Evolutionary conservation across 2,329 filamentous ascomycete species (phyloP).

Genomic region (Alternaria ethzedia): DNA sequence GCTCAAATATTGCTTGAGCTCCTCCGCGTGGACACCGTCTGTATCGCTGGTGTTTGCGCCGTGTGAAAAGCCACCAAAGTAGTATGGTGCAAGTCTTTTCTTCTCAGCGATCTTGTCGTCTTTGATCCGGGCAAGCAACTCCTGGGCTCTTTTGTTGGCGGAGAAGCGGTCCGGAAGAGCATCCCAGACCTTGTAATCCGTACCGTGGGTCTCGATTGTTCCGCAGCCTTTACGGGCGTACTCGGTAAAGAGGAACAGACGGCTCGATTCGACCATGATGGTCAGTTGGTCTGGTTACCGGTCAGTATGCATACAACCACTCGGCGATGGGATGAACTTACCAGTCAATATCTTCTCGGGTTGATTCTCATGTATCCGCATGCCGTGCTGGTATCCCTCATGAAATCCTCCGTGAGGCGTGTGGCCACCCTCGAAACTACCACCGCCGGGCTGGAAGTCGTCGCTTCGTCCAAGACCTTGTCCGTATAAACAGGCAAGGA

Average conservation of each 20-base stretch:
- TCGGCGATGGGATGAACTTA: constrained; percentile 5
- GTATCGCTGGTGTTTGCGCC: constrained; percentile 39
- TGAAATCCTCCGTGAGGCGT: constrained; percentile 51
- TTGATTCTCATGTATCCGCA: constrained; percentile 52
- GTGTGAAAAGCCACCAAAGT: constrained; percentile 41
- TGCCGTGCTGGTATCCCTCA: constrained; percentile 55
- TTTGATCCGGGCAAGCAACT: constrained; percentile 40
- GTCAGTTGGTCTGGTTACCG: constrained; percentile 50
- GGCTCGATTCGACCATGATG: constrained; percentile 48
- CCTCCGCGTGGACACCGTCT: constrained; percentile 38
- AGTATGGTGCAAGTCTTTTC: constrained; percentile 44
- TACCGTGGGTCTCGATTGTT: constrained; percentile 44
- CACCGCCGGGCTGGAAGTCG: constrained; percentile 51
- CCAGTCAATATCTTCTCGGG: constrained; percentile 53
- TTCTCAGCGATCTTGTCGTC: constrained; percentile 41
- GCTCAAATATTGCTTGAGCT: constrained; percentile 31
- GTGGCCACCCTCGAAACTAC: constrained; percentile 47
- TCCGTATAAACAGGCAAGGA: constrained; percentile 48
- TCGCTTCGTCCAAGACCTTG: constrained; percentile 50
- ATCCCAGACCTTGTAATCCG: constrained; percentile 49
- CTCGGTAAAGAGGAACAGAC: constrained; percentile 49
- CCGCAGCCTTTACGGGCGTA: constrained; percentile 46
- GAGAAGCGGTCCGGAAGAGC: constrained; percentile 48
- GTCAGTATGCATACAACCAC: not conserved
- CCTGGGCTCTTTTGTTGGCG: constrained; percentile 42